Conservation (phyloP, 495 filamentous ascomycete species). For the Mycothermus thermophilus region DNA sequence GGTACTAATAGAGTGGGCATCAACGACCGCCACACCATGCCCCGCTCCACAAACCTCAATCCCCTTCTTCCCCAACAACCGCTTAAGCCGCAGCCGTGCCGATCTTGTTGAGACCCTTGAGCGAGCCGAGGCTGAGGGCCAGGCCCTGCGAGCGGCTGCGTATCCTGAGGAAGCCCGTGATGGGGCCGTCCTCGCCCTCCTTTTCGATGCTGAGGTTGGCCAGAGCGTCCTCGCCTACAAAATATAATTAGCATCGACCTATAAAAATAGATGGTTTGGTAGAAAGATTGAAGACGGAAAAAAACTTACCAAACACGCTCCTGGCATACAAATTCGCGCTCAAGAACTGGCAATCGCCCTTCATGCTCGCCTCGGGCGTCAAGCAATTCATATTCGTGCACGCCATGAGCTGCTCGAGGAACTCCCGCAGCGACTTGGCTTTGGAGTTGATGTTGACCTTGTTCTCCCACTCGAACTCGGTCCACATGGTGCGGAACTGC, state of each 20-base stretch:
- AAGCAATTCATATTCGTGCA: slow-evolving; percentile 98
- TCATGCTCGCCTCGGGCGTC: slow-evolving; percentile 88
- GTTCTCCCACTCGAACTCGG: slow-evolving; percentile 99
- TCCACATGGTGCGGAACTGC: slow-evolving; percentile 99
- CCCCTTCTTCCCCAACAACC: too few species aligned
- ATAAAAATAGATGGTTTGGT: neutral
- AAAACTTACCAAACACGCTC: slow-evolving; percentile 91
- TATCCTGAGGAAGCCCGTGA: slow-evolving; percentile 98
- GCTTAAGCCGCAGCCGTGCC: slow-evolving; percentile 39
- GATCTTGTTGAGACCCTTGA: slow-evolving; percentile 89
- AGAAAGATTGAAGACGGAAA: neutral
- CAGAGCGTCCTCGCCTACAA: slow-evolving; percentile 87
- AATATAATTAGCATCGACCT: neutral
- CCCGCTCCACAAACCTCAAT: too few species aligned
- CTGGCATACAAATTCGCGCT: slow-evolving; percentile 95
- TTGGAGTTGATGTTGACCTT: slow-evolving; percentile 99
- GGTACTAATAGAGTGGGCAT: too few species aligned
- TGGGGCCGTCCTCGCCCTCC: slow-evolving; percentile 85
- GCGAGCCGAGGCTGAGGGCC: slow-evolving; percentile 80
- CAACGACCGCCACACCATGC: too few species aligned
- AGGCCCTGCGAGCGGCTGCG: slow-evolving; percentile 93
- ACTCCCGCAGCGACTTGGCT: slow-evolving; percentile 81
- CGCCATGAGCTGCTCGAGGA: slow-evolving; percentile 89
- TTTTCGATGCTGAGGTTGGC: slow-evolving; percentile 98
- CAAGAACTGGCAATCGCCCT: slow-evolving; percentile 96